Conservation (phyloP, 768 basidiomycete genomes). For the Daedaleopsis nitida region DNA sequence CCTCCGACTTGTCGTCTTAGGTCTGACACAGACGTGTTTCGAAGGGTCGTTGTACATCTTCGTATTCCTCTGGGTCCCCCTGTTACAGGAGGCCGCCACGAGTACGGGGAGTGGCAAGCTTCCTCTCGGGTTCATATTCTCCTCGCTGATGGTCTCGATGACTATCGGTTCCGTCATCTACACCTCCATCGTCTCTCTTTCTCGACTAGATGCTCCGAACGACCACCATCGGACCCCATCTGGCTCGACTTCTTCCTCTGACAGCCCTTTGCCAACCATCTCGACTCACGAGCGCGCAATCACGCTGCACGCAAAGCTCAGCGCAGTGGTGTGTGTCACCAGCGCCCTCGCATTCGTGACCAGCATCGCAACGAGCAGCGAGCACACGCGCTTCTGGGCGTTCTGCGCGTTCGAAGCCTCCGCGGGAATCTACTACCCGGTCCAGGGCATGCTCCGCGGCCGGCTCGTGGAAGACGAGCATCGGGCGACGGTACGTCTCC, state of each 20-base stretch:
- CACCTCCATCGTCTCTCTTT: conserved; percentile 43
- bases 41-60: conserved; percentile 87
- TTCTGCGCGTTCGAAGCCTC: conserved; percentile 78
- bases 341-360: conserved; percentile 57
- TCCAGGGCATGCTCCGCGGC: conserved; percentile 74
- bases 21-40: conserved; percentile 78
- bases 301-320: conserved; percentile 66
- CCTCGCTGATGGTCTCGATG: conserved; percentile 81
- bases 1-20: conserved; percentile 60
- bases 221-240: background rate
- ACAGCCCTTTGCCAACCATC: conserved; percentile 7
- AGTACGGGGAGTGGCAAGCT: conserved; percentile 37
- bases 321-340: conserved; percentile 60
- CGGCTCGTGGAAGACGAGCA: conserved; percentile 69
- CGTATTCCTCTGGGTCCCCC: conserved; percentile 82
- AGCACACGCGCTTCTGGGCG: conserved; percentile 63
- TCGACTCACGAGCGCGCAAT: conserved; percentile 43
- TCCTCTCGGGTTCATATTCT: conserved; percentile 80
- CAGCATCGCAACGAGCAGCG: conserved; percentile 46
- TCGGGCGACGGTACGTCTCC: conserved; percentile 64
- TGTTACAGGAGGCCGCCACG: conserved; percentile 63
- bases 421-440: conserved; percentile 80
- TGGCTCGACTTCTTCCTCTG: background rate
- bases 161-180: conserved; percentile 78
- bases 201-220: conserved; percentile 18